Evolutionary conservation across 305 asterid genomes (phyloP).

Genomic region (Solanum hybrid): DNA sequence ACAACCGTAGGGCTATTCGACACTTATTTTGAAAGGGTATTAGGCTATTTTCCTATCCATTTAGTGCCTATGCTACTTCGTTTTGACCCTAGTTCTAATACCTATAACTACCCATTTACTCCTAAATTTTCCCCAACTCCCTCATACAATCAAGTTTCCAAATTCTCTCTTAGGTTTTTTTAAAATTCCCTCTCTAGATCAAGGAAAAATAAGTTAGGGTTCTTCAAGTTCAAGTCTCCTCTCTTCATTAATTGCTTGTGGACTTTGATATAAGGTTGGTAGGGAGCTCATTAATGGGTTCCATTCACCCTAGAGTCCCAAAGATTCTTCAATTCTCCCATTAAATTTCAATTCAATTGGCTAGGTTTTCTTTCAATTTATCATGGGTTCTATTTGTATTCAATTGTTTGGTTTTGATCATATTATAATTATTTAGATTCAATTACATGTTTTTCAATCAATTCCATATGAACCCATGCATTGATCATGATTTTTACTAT

Average conservation of each 20-base stretch:
- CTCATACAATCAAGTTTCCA: not conserved
- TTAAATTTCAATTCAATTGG: not conserved
- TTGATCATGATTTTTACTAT: no score
- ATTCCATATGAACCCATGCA: not conserved
- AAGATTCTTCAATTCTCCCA: not conserved
- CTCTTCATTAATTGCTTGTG: not conserved
- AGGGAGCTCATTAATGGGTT: not conserved
- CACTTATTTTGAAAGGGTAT: not conserved
- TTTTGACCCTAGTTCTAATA: not conserved
- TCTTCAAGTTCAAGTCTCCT: not conserved
- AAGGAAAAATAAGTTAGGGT: not conserved
- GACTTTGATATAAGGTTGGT: not conserved
- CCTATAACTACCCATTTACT: not conserved
- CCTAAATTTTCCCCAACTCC: not conserved
- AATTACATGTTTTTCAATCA: not conserved
- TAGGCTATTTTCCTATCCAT: no score
- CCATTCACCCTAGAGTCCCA: not conserved
- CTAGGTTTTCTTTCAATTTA: not conserved
- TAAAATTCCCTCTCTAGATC: not conserved
- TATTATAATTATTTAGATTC: no score
- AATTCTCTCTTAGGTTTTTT: not conserved
- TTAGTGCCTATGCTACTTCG: not conserved
- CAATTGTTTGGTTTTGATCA: not conserved
- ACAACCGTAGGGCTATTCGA: not conserved
- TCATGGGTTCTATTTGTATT: not conserved